Conservation (phyloP, 2,329 filamentous ascomycete species). For the Penicillium fuscoglaucum region DNA sequence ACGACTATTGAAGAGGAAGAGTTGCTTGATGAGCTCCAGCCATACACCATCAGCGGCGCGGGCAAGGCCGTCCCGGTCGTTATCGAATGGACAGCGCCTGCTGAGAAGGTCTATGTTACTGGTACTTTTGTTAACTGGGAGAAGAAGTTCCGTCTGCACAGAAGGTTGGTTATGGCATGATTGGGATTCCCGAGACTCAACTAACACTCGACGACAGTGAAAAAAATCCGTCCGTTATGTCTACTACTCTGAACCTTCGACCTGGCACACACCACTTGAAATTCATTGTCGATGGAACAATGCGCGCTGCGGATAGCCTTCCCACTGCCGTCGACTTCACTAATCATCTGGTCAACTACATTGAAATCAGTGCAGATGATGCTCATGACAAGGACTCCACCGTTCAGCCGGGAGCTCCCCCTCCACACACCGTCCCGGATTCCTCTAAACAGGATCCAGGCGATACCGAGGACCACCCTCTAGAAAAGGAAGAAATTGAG, state of each 20-base stretch:
- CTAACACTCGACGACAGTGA: constrained; percentile 36
- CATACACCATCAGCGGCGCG: constrained; percentile 65
- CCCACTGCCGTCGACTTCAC: constrained; percentile 97
- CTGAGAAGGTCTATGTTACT: constrained; percentile 92
- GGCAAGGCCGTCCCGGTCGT: constrained; percentile 77
- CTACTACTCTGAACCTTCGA: constrained; percentile 76
- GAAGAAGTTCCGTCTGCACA: constrained; percentile 83
- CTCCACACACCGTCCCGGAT: constrained; percentile 47
- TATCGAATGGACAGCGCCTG: constrained; percentile 80
- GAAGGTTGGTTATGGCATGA: constrained; percentile 58
- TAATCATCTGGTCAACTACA: constrained; percentile 97
- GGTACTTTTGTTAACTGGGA: constrained; percentile 98
- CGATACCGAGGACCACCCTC: constrained; percentile 17
- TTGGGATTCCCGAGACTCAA: not conserved
- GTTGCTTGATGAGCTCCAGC: constrained; percentile 70
- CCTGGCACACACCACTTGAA: constrained; percentile 96
- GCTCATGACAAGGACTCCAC: constrained; percentile 45
- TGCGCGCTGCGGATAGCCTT: constrained; percentile 81
- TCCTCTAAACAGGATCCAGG: constrained; percentile 41
- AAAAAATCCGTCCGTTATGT: constrained; percentile 61
- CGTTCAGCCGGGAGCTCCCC: constrained; percentile 42
- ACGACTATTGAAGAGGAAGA: constrained; percentile 69
- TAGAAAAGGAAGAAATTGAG: constrained; percentile 49
- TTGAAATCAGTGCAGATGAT: constrained; percentile 84
- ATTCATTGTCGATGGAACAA: constrained; percentile 91